A percentile compares a stretch with the other conserved stretches of the same genome.
Conservation (phyloP, 2,329 filamentous ascomycete species). For the Arthrobotrys conoides region DNA sequence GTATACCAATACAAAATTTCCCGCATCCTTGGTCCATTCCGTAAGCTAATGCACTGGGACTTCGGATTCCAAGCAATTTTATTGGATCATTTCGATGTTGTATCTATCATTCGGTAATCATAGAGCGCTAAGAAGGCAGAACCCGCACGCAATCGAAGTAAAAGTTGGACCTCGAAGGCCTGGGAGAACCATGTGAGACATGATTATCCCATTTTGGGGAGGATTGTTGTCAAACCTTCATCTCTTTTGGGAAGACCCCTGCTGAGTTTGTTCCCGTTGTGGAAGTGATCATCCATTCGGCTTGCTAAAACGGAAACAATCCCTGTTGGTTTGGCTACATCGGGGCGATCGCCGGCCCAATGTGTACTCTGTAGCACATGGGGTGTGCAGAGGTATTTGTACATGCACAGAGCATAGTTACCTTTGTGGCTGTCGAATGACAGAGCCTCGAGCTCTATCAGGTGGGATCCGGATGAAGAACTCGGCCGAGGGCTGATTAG, state of each 20-base stretch:
- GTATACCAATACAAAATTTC: neutral
- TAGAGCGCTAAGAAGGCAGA: slow-evolving; percentile 18
- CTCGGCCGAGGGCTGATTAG: neutral
- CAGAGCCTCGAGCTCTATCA: neutral
- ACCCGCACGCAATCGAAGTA: slow-evolving; percentile 13
- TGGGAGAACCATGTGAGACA: slow-evolving; percentile 50
- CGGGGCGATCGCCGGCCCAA: slow-evolving; percentile 53
- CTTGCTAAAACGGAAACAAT: slow-evolving; percentile 44
- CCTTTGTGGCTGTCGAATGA: slow-evolving; percentile 1
- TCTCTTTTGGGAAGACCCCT: slow-evolving; percentile 48
- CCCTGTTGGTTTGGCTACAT: slow-evolving; percentile 35
- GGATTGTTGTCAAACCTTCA: slow-evolving; percentile 23
- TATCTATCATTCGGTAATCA: slow-evolving; percentile 19
- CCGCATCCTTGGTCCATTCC: slow-evolving; percentile 28
- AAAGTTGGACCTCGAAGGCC: slow-evolving; percentile 24
- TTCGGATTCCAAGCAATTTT: slow-evolving; percentile 30
- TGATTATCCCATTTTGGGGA: slow-evolving; percentile 40
- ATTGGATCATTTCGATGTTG: slow-evolving; percentile 25
- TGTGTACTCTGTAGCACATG: slow-evolving; percentile 6
- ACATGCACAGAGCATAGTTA: neutral
- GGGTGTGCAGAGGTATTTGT: neutral
- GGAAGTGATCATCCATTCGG: slow-evolving; percentile 43
- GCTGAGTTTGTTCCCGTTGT: neutral
- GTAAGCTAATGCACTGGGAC: slow-evolving; percentile 22
- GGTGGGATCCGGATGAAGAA: neutral